phyloP scores from a whole-genome alignment of 176 grass and related monocot species.

The maize (Zea mays) region Zm-B73-REFERENCE-NAM-5.0 NC_050103.1:172023501-172024000 shows the following conservation, averaged over 20 bases:
- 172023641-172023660: background rate
- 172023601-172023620: background rate
- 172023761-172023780: conserved; percentile 22
- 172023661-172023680: conserved; percentile 26
- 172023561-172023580: background rate
- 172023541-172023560: conserved; percentile 1
- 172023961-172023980: background rate
- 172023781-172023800: background rate
- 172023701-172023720: background rate
- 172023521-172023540: background rate
- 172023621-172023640: background rate
- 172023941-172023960: conserved; percentile 10
- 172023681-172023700: background rate
- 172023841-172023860: background rate
- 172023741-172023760: conserved; percentile 27
- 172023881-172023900: background rate
- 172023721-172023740: conserved; percentile 1
- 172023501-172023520: background rate
- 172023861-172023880: background rate
- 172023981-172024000: background rate
- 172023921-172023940: conserved; percentile 14
- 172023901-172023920: conserved; percentile 4
- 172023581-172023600: conserved; percentile 15
- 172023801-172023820: conserved; percentile 29
- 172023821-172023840: background rate